Percentiles rank a stretch among this genome's conserved stretches.
phyloP scores from a whole-genome alignment of 176 grass and related monocot genomes.

The Neostapfia colusana region DNA sequence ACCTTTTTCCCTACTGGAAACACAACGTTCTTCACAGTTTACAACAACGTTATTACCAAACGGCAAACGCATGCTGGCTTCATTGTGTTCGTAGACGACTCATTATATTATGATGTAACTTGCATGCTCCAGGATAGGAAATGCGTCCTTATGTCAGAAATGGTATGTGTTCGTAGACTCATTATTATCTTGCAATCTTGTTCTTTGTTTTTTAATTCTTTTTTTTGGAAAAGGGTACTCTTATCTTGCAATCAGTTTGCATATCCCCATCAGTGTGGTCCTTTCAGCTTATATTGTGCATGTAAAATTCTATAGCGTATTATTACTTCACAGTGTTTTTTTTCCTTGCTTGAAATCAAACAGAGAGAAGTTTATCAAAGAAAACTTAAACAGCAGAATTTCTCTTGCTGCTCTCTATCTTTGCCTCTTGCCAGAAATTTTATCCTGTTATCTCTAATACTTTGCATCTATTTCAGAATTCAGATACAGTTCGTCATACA shows the following conservation, averaged over 20 bases:
- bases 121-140: not conserved
- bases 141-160: not conserved
- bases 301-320: not conserved
- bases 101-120: not conserved
- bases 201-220: conserved; percentile 31
- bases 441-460: conserved; percentile 30
- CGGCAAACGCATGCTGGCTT: too few species aligned
- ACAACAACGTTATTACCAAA: too few species aligned
- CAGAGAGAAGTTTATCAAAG: not conserved
- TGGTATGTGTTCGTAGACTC: conserved; percentile 19
- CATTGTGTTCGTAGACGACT: too few species aligned
- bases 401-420: not conserved
- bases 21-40: too few species aligned
- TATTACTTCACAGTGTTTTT: not conserved
- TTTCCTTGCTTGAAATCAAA: conserved; percentile 21
- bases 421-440: conserved; percentile 24
- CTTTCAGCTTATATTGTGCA: conserved; percentile 38
- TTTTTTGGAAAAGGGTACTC: conserved; percentile 21
- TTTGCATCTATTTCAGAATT: conserved; percentile 21
- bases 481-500: not conserved
- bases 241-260: conserved; percentile 47
- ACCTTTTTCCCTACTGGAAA: too few species aligned
- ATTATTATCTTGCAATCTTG: conserved; percentile 36
- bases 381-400: not conserved
- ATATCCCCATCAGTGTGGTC: conserved; percentile 44